Conservation (phyloP, 1,284 basidiomycete genomes). For the Puccinia novopanici region DNA sequence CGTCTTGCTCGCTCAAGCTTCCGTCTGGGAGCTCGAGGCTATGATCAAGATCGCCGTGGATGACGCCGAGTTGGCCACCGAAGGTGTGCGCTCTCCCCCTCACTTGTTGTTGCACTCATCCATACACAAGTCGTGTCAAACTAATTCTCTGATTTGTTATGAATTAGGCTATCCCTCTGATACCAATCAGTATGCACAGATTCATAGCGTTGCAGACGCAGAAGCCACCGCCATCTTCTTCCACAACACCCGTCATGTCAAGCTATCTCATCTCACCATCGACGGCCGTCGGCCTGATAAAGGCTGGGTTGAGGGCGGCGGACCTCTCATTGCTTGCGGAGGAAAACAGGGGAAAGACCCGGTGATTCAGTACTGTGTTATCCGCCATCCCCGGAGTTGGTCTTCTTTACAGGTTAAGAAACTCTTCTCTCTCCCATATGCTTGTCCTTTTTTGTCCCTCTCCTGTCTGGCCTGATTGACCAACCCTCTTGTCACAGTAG, state of each 20-base stretch:
- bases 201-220: slow-evolving; percentile 31
- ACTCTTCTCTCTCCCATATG: background rate
- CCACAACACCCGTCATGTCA: slow-evolving; percentile 46
- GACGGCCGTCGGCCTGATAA: slow-evolving; percentile 46
- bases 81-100: background rate
- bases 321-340: slow-evolving; percentile 38
- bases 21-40: slow-evolving; percentile 45
- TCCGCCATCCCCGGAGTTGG: slow-evolving; percentile 45
- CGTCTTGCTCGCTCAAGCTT: slow-evolving; percentile 23
- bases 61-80: slow-evolving; percentile 43
- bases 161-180: slow-evolving; percentile 43
- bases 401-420: slow-evolving; percentile 45
- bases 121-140: background rate
- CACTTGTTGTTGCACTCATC: background rate
- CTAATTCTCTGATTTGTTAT: background rate
- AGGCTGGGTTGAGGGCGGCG: slow-evolving; percentile 37
- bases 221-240: slow-evolving; percentile 46
- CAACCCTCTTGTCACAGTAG: background rate
- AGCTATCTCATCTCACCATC: slow-evolving; percentile 45
- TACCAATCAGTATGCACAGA: slow-evolving; percentile 31
- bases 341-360: slow-evolving; percentile 37
- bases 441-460: background rate
- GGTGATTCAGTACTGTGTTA: slow-evolving; percentile 40
- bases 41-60: slow-evolving; percentile 39
- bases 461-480: background rate